Percentiles rank a stretch among this genome's conserved stretches.
phyloP scores from a whole-genome alignment of 768 basidiomycete genomes.

The Boletales sp. region DNA sequence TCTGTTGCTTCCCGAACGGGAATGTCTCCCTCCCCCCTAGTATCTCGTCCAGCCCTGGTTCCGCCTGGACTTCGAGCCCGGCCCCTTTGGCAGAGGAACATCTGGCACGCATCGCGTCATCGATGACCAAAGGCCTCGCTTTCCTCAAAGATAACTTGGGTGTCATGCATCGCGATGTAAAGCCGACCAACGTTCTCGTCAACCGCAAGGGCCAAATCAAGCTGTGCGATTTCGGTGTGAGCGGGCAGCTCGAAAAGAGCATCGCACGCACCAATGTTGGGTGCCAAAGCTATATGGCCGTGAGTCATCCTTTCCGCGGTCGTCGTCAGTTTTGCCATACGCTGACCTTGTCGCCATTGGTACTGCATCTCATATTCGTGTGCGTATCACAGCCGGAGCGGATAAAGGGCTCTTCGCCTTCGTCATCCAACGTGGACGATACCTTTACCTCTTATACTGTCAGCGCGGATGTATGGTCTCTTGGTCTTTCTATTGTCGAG shows the following conservation, averaged over 20 bases:
- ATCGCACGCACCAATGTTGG: slow-evolving; percentile 98
- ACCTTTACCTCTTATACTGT: slow-evolving; percentile 73
- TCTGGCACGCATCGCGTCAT: slow-evolving; percentile 73
- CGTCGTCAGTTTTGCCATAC: not conserved
- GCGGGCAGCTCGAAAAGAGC: slow-evolving; percentile 93
- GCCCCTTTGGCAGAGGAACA: slow-evolving; percentile 66
- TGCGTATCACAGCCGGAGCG: slow-evolving; percentile 72
- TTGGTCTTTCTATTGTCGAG: slow-evolving; percentile 92
- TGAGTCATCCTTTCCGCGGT: slow-evolving; percentile 37
- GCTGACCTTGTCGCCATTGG: slow-evolving; percentile 4
- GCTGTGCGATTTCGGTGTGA: slow-evolving; percentile 98
- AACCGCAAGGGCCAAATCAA: slow-evolving; percentile 88
- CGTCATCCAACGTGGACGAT: slow-evolving; percentile 29
- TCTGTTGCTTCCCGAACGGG: slow-evolving; percentile 45
- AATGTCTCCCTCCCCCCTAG: slow-evolving; percentile 34
- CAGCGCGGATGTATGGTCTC: slow-evolving; percentile 96
- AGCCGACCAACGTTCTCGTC: slow-evolving; percentile 91
- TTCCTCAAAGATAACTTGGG: slow-evolving; percentile 95
- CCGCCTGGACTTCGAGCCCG: slow-evolving; percentile 33
- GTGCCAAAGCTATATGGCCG: slow-evolving; percentile 98
- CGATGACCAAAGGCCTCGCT: slow-evolving; percentile 85
- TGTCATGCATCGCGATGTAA: slow-evolving; percentile 84
- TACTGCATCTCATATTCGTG: not conserved
- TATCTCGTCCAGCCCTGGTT: slow-evolving; percentile 29
- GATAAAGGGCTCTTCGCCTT: slow-evolving; percentile 83